Evolutionary conservation across 192 early-diverging fungal species (phyloP), one percentile per base, ranked within the genome.

Genomic region (Chytriomyces hyalinus): DNA sequence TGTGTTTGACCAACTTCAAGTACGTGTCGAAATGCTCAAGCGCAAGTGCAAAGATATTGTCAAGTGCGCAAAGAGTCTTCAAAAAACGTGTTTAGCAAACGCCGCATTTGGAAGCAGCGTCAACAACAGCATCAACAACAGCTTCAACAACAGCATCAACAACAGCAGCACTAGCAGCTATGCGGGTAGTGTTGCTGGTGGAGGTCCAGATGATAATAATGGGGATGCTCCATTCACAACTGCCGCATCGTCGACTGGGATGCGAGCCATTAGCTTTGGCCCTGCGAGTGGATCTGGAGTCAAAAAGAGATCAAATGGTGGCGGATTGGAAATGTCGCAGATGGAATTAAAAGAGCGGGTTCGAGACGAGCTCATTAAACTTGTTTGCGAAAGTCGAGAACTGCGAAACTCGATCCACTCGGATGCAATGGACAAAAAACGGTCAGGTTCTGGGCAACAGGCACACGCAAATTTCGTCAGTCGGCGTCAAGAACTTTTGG

Each of bases 1-100:
- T 5, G 64, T 66, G n/a, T 75, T 75, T 53, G 62, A 75, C 17
- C 47, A 47, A 6, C 49, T 75, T 4, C 64, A 75, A 43, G 64
- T 11, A 5, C 61, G 63, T 13, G 46, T 75, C 0, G 22, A 17
- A 15, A 13, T 47, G 43, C 44, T 75, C 6, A 45, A 51, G n/a
- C 51, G 51, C 28, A 64, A 75, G 47, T 75, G 60, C 17, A 50
- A 17, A 8, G 73, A 64, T 5, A 66, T 75, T 51, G 73, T 66
- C 11, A 46, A 53, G 36, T 15, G 20, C 17, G 49, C 64, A 8
- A 45, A 49, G 26, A 24, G 28, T 10, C 43, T 75, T 47, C 73
- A 75, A 36, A 24, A 48, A 15, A 61, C 73, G n/a, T 64, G 62
- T 53, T 17, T 28, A 6, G 64, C 64, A 57, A 22, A n/a, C 17